A percentile compares a stretch with the other conserved stretches of the same genome.
phyloP scores from a whole-genome alignment of 1,284 basidiomycete species.

The Xerocomus cyaneibrunnescens region DNA sequence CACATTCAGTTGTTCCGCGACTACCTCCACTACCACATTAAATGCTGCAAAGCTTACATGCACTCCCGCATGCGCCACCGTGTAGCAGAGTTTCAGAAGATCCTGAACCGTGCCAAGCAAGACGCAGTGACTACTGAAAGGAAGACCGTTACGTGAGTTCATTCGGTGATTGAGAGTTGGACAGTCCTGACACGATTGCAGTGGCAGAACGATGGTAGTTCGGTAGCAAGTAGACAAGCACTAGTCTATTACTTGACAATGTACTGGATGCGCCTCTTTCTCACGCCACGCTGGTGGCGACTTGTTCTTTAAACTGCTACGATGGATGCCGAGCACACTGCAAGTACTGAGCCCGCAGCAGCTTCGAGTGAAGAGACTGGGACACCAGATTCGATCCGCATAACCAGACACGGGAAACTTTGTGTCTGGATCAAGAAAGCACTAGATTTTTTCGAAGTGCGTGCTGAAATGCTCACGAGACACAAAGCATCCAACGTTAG shows the following conservation, averaged over 20 bases:
- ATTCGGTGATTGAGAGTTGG: conserved; percentile 1
- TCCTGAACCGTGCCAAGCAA: conserved; percentile 97
- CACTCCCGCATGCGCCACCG: conserved; percentile 96
- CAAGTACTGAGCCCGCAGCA: conserved; percentile 6
- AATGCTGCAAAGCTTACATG: conserved; percentile 99
- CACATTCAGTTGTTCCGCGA: conserved; percentile 98
- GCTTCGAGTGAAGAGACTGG: conserved; percentile 6
- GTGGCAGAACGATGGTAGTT: conserved; percentile 54
- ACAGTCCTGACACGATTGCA: conserved; percentile 25
- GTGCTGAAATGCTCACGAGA: conserved; percentile 15
- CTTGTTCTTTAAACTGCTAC: not conserved
- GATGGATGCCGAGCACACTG: conserved; percentile 22
- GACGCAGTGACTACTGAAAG: conserved; percentile 83
- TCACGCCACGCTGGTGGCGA: conserved; percentile 19
- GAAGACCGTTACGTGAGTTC: conserved; percentile 86
- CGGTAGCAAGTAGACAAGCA: conserved; percentile 38
- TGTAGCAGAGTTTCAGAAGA: conserved; percentile 96
- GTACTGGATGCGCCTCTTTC: conserved; percentile 11
- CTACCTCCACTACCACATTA: conserved; percentile 99
- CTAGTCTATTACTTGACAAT: not conserved
- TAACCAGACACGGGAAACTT: conserved; percentile 66
- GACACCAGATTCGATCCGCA: conserved; percentile 43
- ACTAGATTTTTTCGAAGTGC: conserved; percentile 61
- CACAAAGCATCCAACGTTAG: conserved; percentile 9
- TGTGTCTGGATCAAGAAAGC: conserved; percentile 61